Evolutionary conservation across 2,329 filamentous ascomycete species (phyloP), one percentile per base, ranked within the genome.

Genomic region (Sordariomycetes sp.): DNA sequence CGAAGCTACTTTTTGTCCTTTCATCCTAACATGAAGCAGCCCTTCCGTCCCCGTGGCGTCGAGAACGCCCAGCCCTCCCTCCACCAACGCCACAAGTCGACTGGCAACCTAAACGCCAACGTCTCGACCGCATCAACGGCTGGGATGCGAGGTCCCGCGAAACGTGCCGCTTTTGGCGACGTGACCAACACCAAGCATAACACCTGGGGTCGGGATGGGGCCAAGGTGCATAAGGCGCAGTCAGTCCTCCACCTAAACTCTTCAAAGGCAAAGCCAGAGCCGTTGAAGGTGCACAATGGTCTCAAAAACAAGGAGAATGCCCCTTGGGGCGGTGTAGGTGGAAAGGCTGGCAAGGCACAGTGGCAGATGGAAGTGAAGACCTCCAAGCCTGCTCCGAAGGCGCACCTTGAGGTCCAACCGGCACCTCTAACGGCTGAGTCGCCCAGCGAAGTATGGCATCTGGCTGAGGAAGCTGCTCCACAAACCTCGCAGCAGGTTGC

Each of bases 81-180:
- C 41, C 85, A 93, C 47, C 79, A 86, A 48, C 81, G 82, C 42
- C 81, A 86, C 62, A 94, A 94, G 60, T 93, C 87, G 8, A 79
- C 77, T 57, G 57, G 81, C 59, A 59, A 72, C 70, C 45, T 84
- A 29, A 42, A 46, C 20, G 43, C 38, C 25, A 54, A 50, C 46
- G 41, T 51, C 20, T 43, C 45, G 16, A 34, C 30, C 10, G 42
- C 42, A 4, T 33, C 45, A 10, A 39, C 41, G 15, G 42, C 40
- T 16, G 58, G 57, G 23, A 46, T 61, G 26, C 58, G 56, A 20
- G 57, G 56, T 25, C 53, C 74, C 37, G 68, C 79, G 36, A 92
- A 88, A 64, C 79, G 87, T 45, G 78, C 79, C 41, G 85, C 78
- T 10, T 87, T 93, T 57, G 83, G 75, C 32, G 87, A 94, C 54